A percentile compares a stretch with the other conserved stretches of the same genome.
These are phyloP conservation scores for Pythium sp. DNA, from an alignment of 352 stramenopile species.

Conservation along the genomic window DNA sequence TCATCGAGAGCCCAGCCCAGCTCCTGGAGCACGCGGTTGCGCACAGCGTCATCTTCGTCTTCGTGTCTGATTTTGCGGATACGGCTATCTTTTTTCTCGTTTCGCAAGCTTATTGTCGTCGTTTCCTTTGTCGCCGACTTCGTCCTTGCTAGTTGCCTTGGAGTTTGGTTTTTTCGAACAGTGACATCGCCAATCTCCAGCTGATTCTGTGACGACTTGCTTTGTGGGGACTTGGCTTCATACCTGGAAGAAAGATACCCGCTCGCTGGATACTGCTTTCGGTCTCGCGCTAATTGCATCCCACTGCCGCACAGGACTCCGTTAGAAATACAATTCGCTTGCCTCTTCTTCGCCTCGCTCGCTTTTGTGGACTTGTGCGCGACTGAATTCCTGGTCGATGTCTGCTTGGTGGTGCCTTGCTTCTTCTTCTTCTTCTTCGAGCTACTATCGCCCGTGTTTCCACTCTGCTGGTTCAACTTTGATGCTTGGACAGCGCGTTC, in stretches of 20 bases:
- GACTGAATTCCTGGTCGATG: slow-evolving; percentile 7
- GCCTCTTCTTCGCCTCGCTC: slow-evolving; percentile 7
- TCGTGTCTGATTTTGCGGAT: neutral
- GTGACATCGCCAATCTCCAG: neutral
- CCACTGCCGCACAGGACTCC: slow-evolving; percentile 30
- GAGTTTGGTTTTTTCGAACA: neutral
- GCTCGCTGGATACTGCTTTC: slow-evolving; percentile 20
- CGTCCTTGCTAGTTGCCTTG: neutral
- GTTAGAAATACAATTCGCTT: neutral
- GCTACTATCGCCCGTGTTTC: neutral
- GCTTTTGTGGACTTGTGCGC: slow-evolving; percentile 1
- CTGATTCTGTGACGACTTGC: neutral
- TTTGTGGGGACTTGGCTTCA: neutral
- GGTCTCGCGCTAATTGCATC: slow-evolving; percentile 33
- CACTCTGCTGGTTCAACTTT: neutral
- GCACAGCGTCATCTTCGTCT: slow-evolving; percentile 4
- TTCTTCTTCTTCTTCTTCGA: neutral
- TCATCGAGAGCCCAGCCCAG: slow-evolving; percentile 13
- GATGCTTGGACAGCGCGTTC: neutral
- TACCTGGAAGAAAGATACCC: slow-evolving; percentile 13
- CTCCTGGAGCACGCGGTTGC: slow-evolving; percentile 14
- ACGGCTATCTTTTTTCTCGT: neutral
- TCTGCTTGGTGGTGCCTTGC: neutral
- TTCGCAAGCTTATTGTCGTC: neutral
- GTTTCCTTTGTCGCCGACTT: neutral